A percentile compares a stretch with the other conserved stretches of the same genome.
phyloP scores from a whole-genome alignment of 2,329 filamentous ascomycete species.

The Ceratocystis eucalypticola region DNA sequence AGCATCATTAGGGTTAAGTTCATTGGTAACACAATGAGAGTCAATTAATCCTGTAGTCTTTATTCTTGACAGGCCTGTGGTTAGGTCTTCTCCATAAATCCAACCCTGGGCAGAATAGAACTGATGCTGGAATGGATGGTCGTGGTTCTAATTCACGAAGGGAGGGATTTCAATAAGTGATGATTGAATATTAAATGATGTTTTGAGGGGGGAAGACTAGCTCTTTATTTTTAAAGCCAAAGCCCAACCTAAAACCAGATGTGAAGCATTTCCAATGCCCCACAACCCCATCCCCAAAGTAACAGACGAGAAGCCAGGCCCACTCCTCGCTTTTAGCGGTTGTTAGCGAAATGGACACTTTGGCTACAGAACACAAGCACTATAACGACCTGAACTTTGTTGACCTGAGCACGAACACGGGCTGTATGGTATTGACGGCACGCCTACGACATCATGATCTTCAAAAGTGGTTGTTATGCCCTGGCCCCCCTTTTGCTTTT shows the following conservation, averaged over 20 bases:
- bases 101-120: not conserved
- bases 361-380: constrained; percentile 1
- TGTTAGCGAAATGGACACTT: not conserved
- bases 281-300: too few relatives aligned
- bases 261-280: too few relatives aligned
- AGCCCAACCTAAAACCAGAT: too few relatives aligned
- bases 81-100: too few relatives aligned
- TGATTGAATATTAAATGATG: not conserved
- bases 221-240: not conserved
- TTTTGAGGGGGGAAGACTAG: not conserved
- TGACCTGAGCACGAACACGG: not conserved
- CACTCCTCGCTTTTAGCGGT: too few relatives aligned
- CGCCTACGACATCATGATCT: not conserved
- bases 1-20: not conserved
- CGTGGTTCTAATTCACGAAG: not conserved
- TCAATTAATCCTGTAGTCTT: not conserved
- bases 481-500: too few relatives aligned
- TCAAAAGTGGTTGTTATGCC: not conserved
- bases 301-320: too few relatives aligned
- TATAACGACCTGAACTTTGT: constrained; percentile 1
- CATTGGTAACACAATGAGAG: not conserved
- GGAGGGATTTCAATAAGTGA: not conserved
- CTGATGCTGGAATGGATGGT: not conserved
- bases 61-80: not conserved
- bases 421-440: not conserved